Conservation (phyloP, 2,329 filamentous ascomycete genomes). For the Apiospora pterosperma region DNA sequence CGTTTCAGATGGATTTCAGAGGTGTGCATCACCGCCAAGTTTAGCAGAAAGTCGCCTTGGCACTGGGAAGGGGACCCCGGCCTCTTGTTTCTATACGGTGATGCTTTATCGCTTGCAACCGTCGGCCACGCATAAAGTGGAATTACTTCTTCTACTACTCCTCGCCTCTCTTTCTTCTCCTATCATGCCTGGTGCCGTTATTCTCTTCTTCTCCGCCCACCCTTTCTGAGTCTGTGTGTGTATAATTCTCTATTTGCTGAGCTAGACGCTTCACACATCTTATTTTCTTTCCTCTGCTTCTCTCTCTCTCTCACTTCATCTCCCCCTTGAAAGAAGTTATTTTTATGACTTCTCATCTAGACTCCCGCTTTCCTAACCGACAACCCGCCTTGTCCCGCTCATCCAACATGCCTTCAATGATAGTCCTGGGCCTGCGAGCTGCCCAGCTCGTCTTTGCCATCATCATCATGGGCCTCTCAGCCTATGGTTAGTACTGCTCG, state of each 20-base stretch:
- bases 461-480: slow-evolving; percentile 44
- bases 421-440: slow-evolving; percentile 41
- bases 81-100: background rate
- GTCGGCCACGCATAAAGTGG: slow-evolving; percentile 3
- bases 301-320: slow-evolving; percentile 13
- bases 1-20: slow-evolving; percentile 35
- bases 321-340: slow-evolving; percentile 7
- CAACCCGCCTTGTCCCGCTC: slow-evolving; percentile 15
- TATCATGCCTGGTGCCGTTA: slow-evolving; percentile 7
- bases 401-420: slow-evolving; percentile 34
- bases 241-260: background rate
- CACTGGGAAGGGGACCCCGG: slow-evolving; percentile 7
- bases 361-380: slow-evolving; percentile 25
- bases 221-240: background rate
- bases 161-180: background rate
- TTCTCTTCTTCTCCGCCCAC: too few relatives aligned
- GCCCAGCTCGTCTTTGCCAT: slow-evolving; percentile 44
- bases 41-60: slow-evolving; percentile 10
- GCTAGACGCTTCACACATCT: background rate
- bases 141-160: background rate
- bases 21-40: slow-evolving; percentile 22
- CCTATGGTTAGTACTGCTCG: slow-evolving; percentile 39
- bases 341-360: slow-evolving; percentile 23
- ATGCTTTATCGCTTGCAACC: slow-evolving; percentile 1
- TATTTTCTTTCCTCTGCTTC: slow-evolving; percentile 17